Evolutionary conservation across 2,329 filamentous ascomycete genomes (phyloP).

Genomic region (Cytospora paraplurivora): DNA sequence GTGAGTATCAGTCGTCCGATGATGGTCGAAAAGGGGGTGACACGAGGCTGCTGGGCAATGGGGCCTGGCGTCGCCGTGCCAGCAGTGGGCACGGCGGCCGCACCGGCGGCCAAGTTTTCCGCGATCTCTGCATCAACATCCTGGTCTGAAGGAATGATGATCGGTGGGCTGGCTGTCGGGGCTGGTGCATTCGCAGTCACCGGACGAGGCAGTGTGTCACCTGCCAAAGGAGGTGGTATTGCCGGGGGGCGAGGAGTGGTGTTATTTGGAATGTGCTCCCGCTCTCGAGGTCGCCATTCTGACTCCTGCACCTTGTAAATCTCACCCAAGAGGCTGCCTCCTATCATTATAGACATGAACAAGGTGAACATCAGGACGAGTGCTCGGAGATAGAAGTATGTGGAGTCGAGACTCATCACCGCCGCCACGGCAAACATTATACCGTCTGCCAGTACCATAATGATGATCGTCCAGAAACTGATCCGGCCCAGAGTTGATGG

Average conservation of each 20-base stretch:
- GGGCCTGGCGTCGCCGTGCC: slow-evolving; percentile 35
- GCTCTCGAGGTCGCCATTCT: slow-evolving; percentile 50
- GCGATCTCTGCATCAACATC: slow-evolving; percentile 64
- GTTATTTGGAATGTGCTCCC: slow-evolving; percentile 37
- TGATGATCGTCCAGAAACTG: slow-evolving; percentile 63
- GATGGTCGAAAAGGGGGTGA: slow-evolving; percentile 54
- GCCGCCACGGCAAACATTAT: slow-evolving; percentile 59
- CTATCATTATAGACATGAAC: slow-evolving; percentile 60
- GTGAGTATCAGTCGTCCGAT: slow-evolving; percentile 60
- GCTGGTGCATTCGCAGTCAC: slow-evolving; percentile 39
- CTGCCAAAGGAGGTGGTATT: slow-evolving; percentile 32
- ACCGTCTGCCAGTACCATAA: slow-evolving; percentile 66
- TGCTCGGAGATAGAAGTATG: slow-evolving; percentile 59
- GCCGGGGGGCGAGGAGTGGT: slow-evolving; percentile 34
- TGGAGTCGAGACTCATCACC: slow-evolving; percentile 58
- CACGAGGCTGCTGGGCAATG: slow-evolving; percentile 36
- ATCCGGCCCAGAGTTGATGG: slow-evolving; percentile 68
- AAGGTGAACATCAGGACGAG: slow-evolving; percentile 55
- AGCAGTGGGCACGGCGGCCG: slow-evolving; percentile 40
- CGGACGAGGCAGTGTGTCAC: slow-evolving; percentile 43
- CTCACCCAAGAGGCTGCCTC: slow-evolving; percentile 59
- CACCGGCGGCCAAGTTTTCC: slow-evolving; percentile 39
- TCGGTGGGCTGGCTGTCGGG: slow-evolving; percentile 43
- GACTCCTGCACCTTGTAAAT: slow-evolving; percentile 64
- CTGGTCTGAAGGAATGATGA: slow-evolving; percentile 66